Evolutionary conservation across 2,329 filamentous ascomycete genomes (phyloP).

Genomic region (Magnaporthiopsis rhizophila): DNA sequence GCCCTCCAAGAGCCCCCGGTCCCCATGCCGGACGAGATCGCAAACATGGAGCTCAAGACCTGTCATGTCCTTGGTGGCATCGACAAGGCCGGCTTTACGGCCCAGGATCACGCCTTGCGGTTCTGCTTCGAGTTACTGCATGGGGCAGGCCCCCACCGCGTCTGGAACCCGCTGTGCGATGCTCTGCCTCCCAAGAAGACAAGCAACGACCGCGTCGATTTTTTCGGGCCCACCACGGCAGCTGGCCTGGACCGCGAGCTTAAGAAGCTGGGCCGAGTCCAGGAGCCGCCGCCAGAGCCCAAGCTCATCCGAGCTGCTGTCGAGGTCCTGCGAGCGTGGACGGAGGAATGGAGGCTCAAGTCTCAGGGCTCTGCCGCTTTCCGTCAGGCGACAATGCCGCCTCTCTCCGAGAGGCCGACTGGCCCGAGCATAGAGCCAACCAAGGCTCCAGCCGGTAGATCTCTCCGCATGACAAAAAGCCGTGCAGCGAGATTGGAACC

Average conservation of each 20-base stretch:
- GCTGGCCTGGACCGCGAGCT: not conserved
- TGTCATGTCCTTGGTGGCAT: not conserved
- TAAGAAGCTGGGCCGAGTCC: not conserved
- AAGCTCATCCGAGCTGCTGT: not conserved
- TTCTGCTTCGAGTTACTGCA: slow-evolving; percentile 3
- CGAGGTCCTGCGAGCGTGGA: not conserved
- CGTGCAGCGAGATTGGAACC: no score
- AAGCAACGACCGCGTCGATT: not conserved
- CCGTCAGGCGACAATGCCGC: no score
- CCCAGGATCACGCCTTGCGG: not conserved
- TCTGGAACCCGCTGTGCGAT: not conserved
- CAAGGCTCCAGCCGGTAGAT: no score
- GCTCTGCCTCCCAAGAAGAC: not conserved
- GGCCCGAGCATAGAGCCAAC: no score
- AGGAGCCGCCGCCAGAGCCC: not conserved
- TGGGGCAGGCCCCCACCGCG: not conserved
- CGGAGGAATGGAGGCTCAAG: not conserved
- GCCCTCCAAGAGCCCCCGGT: not conserved
- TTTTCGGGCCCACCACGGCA: not conserved
- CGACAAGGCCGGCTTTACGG: not conserved
- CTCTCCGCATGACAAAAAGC: no score
- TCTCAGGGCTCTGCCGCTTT: not conserved
- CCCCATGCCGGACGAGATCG: not conserved
- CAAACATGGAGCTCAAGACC: not conserved
- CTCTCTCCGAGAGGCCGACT: no score